Evolutionary conservation across 2,329 filamentous ascomycete species (phyloP), one percentile per base, ranked within the genome.

Genomic region (Calonectria honghensis): DNA sequence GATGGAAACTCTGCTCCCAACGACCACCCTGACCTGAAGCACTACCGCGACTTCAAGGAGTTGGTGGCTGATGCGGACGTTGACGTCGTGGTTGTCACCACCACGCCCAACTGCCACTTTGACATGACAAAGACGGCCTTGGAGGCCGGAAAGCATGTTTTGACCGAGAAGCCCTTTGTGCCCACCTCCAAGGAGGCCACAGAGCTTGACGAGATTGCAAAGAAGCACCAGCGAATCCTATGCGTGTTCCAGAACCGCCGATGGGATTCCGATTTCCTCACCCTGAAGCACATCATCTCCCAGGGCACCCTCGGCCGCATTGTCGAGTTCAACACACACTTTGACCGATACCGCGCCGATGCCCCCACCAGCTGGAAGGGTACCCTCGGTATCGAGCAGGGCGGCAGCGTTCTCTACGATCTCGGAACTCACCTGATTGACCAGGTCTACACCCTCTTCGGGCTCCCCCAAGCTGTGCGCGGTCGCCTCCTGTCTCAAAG

Each of bases 251-350:
- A 94, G 86, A 94, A 95, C 86, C 90, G 94, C 27, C 89, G 94
- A 67, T 96, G 91, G 90, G 94, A 96, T 82, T 88, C 91, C 48
- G 94, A 96, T 84, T 96, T 94, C 75, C 84, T 93, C 67, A 94
- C 94, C 0, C 86, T 95, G 61, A 88, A 87, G 77, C 88, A 91
- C 77, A 88, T 96, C 39, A 80, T 95, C 50, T 84, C 85, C 20
- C 87, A 89, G 31, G 90, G 88, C 64, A 86, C 86, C 0, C 87
- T 96, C 4, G 94, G 94, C 72, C 89, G 94, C 32, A 85, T 95
- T 59, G 89, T 93, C 67, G 94, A 96, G 85, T 94, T 93, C 81
- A 91, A 95, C 84, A 93, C 93, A 24, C 94, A 96, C 86, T 96
- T 95, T 82, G 94, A 96, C 84, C 91, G 94, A 32, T 92, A 94